Evolutionary conservation across 441 rosid genomes (phyloP).

Genomic region (Eutrema salsugineum): DNA sequence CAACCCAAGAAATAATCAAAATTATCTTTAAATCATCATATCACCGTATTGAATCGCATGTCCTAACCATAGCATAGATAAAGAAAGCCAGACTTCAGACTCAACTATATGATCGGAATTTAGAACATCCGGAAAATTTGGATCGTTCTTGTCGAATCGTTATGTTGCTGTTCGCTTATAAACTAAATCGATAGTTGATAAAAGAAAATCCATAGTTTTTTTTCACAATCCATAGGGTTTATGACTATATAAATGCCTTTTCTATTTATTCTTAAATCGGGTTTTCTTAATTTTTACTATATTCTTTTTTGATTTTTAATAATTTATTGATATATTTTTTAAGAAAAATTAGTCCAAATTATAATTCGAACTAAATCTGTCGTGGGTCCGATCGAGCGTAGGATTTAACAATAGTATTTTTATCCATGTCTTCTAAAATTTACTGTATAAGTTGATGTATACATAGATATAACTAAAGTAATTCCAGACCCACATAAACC

Average conservation of each 20-base stretch:
- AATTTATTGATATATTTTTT: not conserved
- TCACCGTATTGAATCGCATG: not conserved
- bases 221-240: too few relatives aligned
- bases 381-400: constrained; percentile 6
- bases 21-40: not conserved
- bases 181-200: not conserved
- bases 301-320: not conserved
- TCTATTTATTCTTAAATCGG: not conserved
- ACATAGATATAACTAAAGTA: not conserved
- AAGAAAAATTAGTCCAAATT: not conserved
- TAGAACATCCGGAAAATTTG: not conserved
- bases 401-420: not conserved
- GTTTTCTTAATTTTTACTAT: not conserved
- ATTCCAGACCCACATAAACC: constrained; percentile 8
- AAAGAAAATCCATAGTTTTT: too few relatives aligned
- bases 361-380: not conserved
- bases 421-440: constrained; percentile 15
- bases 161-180: not conserved
- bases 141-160: not conserved
- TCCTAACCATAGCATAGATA: not conserved
- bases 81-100: not conserved
- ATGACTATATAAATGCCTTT: not conserved
- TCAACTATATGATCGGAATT: not conserved
- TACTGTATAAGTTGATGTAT: constrained; percentile 24
- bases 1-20: not conserved